Evolutionary conservation across 2,329 filamentous ascomycete species (phyloP).

Genomic region (Ophidiomyces ophidiicola): DNA sequence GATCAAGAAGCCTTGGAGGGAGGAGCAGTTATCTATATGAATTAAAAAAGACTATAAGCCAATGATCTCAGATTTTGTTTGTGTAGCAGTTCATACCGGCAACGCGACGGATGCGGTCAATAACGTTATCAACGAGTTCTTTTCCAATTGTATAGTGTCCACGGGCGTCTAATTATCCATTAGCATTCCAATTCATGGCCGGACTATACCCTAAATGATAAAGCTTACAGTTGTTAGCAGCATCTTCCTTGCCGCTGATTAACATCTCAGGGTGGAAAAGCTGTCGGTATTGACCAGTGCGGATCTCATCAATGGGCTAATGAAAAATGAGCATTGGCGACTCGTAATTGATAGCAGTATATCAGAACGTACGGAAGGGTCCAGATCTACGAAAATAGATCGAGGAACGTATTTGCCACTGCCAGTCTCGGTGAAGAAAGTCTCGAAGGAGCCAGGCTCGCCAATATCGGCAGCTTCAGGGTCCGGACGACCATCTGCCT

Average conservation of each 20-base stretch:
- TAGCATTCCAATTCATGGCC: neutral
- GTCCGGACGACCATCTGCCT: conserved; percentile 47
- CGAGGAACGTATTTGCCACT: conserved; percentile 56
- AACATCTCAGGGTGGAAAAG: conserved; percentile 55
- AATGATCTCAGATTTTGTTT: too few species aligned
- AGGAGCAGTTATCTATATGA: conserved; percentile 49
- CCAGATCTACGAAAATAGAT: conserved; percentile 55
- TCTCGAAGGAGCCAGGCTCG: conserved; percentile 49
- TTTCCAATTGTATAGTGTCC: conserved; percentile 59
- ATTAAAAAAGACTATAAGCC: conserved; percentile 11
- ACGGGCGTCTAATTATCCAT: conserved; percentile 43
- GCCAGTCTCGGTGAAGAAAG: conserved; percentile 54
- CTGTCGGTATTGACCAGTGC: conserved; percentile 49
- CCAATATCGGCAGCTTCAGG: conserved; percentile 42
- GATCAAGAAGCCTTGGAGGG: conserved; percentile 62
- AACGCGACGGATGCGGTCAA: conserved; percentile 53
- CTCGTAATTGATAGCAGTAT: neutral
- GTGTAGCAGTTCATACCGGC: conserved; percentile 37
- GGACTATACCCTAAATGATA: neutral
- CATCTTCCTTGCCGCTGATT: conserved; percentile 57
- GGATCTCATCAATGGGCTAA: conserved; percentile 54
- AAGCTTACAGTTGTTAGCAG: conserved; percentile 52
- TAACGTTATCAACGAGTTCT: conserved; percentile 51
- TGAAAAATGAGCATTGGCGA: conserved; percentile 5
- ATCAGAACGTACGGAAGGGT: conserved; percentile 43